A percentile compares a stretch with the other conserved stretches of the same genome.
Evolutionary conservation across 306 rosid species (phyloP).

Genomic region (Gillenia trifoliata): DNA sequence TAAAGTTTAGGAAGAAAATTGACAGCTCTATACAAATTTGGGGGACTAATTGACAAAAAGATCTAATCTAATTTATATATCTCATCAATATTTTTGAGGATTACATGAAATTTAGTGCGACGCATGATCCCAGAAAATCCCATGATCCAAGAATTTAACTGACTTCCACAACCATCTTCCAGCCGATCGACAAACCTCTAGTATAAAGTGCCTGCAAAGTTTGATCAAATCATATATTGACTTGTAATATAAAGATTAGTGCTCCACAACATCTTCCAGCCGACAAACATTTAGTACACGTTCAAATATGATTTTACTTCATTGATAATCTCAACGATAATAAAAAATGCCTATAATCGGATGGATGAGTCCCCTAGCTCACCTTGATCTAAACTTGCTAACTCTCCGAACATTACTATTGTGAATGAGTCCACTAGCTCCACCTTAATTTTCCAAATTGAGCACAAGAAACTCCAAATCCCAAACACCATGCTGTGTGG

Average conservation of each 20-base stretch:
- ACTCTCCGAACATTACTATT: too few species aligned
- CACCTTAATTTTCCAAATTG: neutral
- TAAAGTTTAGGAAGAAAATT: too few species aligned
- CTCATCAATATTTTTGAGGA: neutral
- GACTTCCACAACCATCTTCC: constrained; percentile 23
- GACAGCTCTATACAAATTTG: too few species aligned
- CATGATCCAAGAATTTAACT: constrained; percentile 49
- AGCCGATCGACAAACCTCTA: constrained; percentile 4
- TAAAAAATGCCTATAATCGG: neutral
- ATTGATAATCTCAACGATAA: neutral
- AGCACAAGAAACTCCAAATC: neutral
- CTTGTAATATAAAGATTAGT: neutral
- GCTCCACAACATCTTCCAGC: neutral
- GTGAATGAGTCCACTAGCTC: too few species aligned
- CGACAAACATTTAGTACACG: too few species aligned
- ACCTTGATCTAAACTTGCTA: too few species aligned
- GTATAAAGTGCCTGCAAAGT: neutral
- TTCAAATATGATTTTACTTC: neutral
- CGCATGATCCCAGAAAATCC: constrained; percentile 43
- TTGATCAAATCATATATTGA: neutral
- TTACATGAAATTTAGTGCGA: constrained; percentile 32
- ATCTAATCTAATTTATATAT: too few species aligned
- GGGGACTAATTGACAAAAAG: too few species aligned
- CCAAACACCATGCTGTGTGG: neutral
- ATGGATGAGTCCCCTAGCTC: too few species aligned